A percentile compares a stretch with the other conserved stretches of the same genome.
Evolutionary conservation across 805 yeast genomes (phyloP).

Genomic region (Lipomyces starkeyi): DNA sequence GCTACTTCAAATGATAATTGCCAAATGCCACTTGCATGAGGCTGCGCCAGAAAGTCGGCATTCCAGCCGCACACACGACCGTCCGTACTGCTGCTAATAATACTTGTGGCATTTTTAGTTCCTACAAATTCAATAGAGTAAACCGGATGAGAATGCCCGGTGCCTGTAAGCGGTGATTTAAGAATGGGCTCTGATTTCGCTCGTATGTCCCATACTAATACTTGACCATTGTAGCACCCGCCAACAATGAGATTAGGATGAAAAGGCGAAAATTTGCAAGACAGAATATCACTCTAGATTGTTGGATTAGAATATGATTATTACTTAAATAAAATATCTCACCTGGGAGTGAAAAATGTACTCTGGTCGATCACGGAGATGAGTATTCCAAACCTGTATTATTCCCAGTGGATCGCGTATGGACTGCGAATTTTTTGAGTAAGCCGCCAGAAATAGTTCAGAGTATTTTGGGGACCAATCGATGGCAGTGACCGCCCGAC

Average conservation of each 20-base stretch:
- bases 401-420: constrained; percentile 43
- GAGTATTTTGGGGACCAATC: constrained; percentile 48
- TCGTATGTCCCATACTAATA: constrained; percentile 58
- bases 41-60: constrained; percentile 47
- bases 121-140: constrained; percentile 43
- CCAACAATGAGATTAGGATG: constrained; percentile 53
- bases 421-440: constrained; percentile 39
- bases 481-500: constrained; percentile 45
- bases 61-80: constrained; percentile 50
- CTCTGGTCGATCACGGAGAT: constrained; percentile 47
- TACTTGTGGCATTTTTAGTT: constrained; percentile 41
- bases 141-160: constrained; percentile 48
- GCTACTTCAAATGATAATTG: neutral
- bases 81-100: constrained; percentile 49
- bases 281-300: constrained; percentile 48
- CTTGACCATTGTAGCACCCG: constrained; percentile 56
- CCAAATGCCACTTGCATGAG: constrained; percentile 34
- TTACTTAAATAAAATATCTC: neutral
- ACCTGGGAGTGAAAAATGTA: constrained; percentile 51
- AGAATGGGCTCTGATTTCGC: constrained; percentile 44
- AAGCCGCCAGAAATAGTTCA: constrained; percentile 48
- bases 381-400: constrained; percentile 49
- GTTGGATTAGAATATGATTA: neutral
- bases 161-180: constrained; percentile 44
- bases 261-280: constrained; percentile 51